Percentiles rank a stretch among this genome's conserved stretches.
These are phyloP conservation scores for Alopecurus myosuroides DNA, from an alignment of 176 grass and related monocot genomes.

Conservation along the genomic window DNA sequence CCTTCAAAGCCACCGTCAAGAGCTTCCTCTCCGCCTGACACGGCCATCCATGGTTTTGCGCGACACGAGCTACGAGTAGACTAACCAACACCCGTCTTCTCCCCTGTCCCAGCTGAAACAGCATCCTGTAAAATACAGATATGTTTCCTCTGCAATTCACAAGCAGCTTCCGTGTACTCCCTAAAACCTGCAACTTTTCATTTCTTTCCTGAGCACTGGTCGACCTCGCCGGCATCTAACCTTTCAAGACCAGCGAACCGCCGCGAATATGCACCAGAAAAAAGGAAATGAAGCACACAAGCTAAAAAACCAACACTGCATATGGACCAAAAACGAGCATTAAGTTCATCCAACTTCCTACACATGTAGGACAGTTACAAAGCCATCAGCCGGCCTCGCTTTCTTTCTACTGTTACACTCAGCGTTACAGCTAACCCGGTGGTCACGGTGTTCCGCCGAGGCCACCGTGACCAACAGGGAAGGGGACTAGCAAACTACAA, in stretches of 20 bases:
- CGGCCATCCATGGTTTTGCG: too few species aligned
- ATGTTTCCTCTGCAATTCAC: neutral
- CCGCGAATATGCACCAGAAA: neutral
- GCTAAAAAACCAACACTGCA: neutral
- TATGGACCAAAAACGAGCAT: neutral
- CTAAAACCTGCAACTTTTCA: neutral
- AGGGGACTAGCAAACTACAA: slow-evolving; percentile 22
- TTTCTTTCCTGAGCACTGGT: too few species aligned
- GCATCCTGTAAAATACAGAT: neutral
- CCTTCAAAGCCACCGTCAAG: slow-evolving; percentile 33
- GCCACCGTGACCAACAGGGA: too few species aligned
- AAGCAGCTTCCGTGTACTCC: neutral
- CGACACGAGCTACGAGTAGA: neutral
- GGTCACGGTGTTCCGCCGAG: too few species aligned
- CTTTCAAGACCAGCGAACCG: too few species aligned
- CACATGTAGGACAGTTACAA: slow-evolving; percentile 27
- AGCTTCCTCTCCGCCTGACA: slow-evolving; percentile 33
- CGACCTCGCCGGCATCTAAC: too few species aligned
- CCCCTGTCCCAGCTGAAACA: neutral
- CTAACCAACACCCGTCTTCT: neutral
- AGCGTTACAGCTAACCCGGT: slow-evolving; percentile 12
- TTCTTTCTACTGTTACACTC: slow-evolving; percentile 52
- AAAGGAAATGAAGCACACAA: neutral
- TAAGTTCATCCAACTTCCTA: slow-evolving; percentile 21
- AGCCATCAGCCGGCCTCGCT: slow-evolving; percentile 17